These are phyloP conservation scores for Elsinoe fawcettii DNA, from an alignment of 2,329 filamentous ascomycete species.

Conservation along the genomic window DNA sequence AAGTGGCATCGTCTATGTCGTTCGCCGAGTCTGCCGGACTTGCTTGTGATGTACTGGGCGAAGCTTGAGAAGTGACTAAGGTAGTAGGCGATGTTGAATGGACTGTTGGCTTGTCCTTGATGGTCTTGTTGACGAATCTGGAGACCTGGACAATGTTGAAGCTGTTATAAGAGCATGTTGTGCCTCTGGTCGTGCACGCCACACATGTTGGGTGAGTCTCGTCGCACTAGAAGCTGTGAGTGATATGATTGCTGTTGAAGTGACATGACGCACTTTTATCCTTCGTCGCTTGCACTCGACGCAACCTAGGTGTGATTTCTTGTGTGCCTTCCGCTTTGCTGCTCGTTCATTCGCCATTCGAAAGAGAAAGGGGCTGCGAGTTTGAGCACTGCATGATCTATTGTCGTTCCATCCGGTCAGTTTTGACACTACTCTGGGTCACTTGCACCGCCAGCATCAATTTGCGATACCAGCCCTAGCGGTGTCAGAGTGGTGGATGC, in stretches of 20 bases:
- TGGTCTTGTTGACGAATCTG: constrained; percentile 1
- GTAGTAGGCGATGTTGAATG: neutral
- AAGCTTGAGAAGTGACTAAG: neutral
- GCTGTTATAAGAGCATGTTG: neutral
- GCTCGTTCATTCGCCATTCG: neutral
- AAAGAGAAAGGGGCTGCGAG: too few species aligned
- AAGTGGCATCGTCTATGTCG: neutral
- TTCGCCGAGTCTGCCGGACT: neutral
- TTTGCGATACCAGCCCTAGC: neutral
- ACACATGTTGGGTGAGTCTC: constrained; percentile 5
- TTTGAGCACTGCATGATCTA: neutral
- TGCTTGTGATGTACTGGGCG: neutral
- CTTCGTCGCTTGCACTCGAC: constrained; percentile 1
- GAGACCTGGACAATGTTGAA: constrained; percentile 7
- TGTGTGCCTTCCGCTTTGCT: neutral
- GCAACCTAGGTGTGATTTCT: neutral
- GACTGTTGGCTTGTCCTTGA: neutral
- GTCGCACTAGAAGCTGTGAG: neutral
- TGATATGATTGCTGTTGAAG: neutral
- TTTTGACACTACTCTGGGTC: neutral
- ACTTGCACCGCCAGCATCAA: too few species aligned
- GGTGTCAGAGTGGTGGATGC: neutral
- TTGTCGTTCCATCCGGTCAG: neutral
- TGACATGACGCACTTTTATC: neutral
- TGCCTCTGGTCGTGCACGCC: neutral